These are phyloP conservation scores for Paecilomyces niveus DNA, from an alignment of 2,329 filamentous ascomycete species.

Conservation along the genomic window DNA sequence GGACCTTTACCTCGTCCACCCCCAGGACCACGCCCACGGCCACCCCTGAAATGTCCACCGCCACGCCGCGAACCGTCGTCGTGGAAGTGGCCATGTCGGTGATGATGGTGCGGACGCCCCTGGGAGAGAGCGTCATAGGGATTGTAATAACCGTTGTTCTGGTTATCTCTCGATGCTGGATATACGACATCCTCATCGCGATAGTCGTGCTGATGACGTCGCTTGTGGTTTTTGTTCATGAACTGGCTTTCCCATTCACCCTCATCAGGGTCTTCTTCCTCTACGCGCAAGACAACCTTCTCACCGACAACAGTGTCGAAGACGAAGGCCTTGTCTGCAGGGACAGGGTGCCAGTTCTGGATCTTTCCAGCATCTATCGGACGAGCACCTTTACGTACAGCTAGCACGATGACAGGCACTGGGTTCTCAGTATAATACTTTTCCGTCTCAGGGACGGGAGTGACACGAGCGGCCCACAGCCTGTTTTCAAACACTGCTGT, in stretches of 20 bases:
- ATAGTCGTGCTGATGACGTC: slow-evolving; percentile 49
- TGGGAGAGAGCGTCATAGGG: slow-evolving; percentile 12
- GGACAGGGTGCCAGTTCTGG: slow-evolving; percentile 71
- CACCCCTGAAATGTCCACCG: slow-evolving; percentile 17
- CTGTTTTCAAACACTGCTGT: slow-evolving; percentile 68
- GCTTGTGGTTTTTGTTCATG: slow-evolving; percentile 53
- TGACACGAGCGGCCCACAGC: slow-evolving; percentile 79
- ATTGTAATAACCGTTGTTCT: slow-evolving; percentile 18
- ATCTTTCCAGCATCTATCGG: slow-evolving; percentile 78
- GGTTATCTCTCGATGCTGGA: slow-evolving; percentile 24
- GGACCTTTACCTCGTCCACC: slow-evolving; percentile 27
- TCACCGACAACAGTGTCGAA: slow-evolving; percentile 83
- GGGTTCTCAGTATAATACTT: slow-evolving; percentile 73
- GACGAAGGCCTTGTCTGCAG: slow-evolving; percentile 61
- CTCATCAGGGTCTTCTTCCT: slow-evolving; percentile 59
- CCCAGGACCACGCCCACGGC: slow-evolving; percentile 33
- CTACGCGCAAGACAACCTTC: slow-evolving; percentile 75
- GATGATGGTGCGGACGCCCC: slow-evolving; percentile 12
- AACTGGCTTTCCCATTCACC: slow-evolving; percentile 59
- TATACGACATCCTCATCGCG: slow-evolving; percentile 45
- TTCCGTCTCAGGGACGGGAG: slow-evolving; percentile 61
- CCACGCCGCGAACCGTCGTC: slow-evolving; percentile 37
- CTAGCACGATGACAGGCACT: slow-evolving; percentile 73
- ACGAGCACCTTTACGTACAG: slow-evolving; percentile 65
- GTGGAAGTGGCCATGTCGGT: slow-evolving; percentile 30